Base-by-base conservation (phyloP, 768 basidiomycete genomes). In the Amanita subjunquillea region DNA sequence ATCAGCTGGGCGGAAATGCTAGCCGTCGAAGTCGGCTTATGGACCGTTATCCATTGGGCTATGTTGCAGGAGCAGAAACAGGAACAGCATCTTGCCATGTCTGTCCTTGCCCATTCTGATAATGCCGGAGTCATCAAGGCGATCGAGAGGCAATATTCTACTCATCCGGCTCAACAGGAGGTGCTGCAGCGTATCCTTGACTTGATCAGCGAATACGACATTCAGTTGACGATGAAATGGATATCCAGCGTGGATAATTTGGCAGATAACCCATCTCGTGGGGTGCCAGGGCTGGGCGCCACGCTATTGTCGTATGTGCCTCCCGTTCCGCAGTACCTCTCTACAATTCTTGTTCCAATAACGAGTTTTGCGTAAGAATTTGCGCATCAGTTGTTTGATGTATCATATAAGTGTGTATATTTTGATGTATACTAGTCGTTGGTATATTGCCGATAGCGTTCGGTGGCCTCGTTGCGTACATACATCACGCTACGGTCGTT, bases 1-100 rank as follows among this genome's bases (percentile, higher is more conserved):
- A 70, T 72, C 6, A 69, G 69, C 0, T 75, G 73, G 73, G 73
- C 67, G 0, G 72, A 75, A 53, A 69, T 72, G 60, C 61, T 72
- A 2, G 73, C 69, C 0, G 59, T 71, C 3, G 72, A 73, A 52
- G 53, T 74, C 0, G 71, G 68, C 1, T 23, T 70, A 0, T 56
- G 59, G 3, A 57, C 66, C 0, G 49, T 69, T 2, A 52, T 69
- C 23, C 41, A 51, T 10, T 51, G 48, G 48, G 36, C 48, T 6
- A 39, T n/a, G 15, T 23, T 27, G 38, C 48, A 50, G 25, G 37
- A 40, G 5, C 41, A 51, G 40, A 29, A 41, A 13, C 13, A 43
- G 20, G 39, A 41, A 23, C 40, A 32, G 13, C 25, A 6, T n/a
- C 9, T 34, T 15, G 13, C 41, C 17, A 17, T 43, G 4, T 41